These are phyloP conservation scores for Yarrowia galli DNA, from an alignment of 1,139 yeast genomes.

Conservation along the genomic window DNA sequence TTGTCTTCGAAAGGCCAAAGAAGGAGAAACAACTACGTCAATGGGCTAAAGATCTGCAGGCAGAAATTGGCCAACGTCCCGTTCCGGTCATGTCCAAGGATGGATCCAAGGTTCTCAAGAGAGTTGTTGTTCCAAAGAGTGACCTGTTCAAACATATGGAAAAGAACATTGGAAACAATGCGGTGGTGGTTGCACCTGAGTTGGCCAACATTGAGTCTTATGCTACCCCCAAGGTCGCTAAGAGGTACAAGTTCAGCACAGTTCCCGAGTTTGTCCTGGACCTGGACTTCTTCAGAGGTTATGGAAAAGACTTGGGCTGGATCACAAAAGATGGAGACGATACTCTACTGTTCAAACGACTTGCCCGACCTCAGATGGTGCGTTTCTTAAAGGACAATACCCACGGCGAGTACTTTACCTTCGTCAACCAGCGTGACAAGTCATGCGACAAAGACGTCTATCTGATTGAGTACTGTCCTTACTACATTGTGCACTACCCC, in stretches of 20 bases:
- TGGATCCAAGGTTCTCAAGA: background rate
- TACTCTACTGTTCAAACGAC: background rate
- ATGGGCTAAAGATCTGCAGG: slow-evolving; percentile 32
- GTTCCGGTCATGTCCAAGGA: background rate
- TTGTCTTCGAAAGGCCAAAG: slow-evolving; percentile 2
- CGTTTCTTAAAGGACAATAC: background rate
- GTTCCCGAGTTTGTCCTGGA: slow-evolving; percentile 12
- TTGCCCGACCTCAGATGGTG: slow-evolving; percentile 13
- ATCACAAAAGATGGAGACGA: slow-evolving; percentile 6
- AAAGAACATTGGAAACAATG: slow-evolving; percentile 27
- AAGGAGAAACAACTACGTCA: slow-evolving; percentile 12
- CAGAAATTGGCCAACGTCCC: slow-evolving; percentile 10
- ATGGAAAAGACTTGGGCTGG: slow-evolving; percentile 5
- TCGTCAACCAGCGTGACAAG: slow-evolving; percentile 14
- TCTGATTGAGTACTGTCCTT: slow-evolving; percentile 9
- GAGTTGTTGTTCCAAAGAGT: background rate
- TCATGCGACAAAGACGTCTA: slow-evolving; percentile 8
- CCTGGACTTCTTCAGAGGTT: background rate
- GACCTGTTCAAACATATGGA: slow-evolving; percentile 15
- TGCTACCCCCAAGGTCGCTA: slow-evolving; percentile 9
- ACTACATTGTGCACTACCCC: slow-evolving; percentile 14
- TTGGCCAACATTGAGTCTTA: slow-evolving; percentile 18
- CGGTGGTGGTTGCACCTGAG: slow-evolving; percentile 13
- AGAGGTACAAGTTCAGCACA: background rate
- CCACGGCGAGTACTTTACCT: slow-evolving; percentile 1